Base-by-base conservation (phyloP, 164 flowering plant species). In the Saururus chinensis region DNA sequence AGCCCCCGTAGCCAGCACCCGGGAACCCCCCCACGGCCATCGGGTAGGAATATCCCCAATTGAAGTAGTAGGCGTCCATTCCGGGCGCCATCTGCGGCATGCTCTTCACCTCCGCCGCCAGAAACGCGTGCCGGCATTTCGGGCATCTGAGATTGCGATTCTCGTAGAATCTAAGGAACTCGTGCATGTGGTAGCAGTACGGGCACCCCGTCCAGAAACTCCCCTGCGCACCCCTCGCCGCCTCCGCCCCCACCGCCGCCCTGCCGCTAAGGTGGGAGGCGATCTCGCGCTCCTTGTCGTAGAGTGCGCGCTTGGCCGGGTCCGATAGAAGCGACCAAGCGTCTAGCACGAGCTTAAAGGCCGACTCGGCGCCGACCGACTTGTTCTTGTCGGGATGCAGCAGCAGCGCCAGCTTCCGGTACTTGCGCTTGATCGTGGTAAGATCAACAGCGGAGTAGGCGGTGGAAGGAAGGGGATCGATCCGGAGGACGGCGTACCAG, bases 181-280 rank as follows among this genome's bases (percentile, higher is more conserved):
- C 95, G 57, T 70, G 82, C 67, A 87, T 60, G 55, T 74, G 59
- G 53, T 78, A 87, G 59, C 98, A 92, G 66, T 82, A 89, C 11
- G 96, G 91, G 61, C 98, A 92, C 10, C 80, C 72, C 3, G 96
- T 87, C 98, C 98, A 92, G 64, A 92, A 84, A 8, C 37, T 17
- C 5, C 25, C 60, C 14, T 51, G 17, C n/a, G n/a, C 45, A 9
- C 21, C 22, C 35, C 22, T 19, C 51, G 22, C 53, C 42, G 40
- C 17, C 49, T 17, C 11, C 53, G 19, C 40, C n/a, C 4, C 53
- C 42, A 40, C 17, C 49, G 25, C 11, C 53, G 19, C 40, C n/a
- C 4, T 20, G 35, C 19, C 45, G 16, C 37, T 37, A 9, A 60
- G 12, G 25, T 53, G 23, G 22, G 60, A 7, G 23, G 52, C 24